Conservation (phyloP, 106 monocot genomes). For the Platanthera guangdongensis region DNA sequence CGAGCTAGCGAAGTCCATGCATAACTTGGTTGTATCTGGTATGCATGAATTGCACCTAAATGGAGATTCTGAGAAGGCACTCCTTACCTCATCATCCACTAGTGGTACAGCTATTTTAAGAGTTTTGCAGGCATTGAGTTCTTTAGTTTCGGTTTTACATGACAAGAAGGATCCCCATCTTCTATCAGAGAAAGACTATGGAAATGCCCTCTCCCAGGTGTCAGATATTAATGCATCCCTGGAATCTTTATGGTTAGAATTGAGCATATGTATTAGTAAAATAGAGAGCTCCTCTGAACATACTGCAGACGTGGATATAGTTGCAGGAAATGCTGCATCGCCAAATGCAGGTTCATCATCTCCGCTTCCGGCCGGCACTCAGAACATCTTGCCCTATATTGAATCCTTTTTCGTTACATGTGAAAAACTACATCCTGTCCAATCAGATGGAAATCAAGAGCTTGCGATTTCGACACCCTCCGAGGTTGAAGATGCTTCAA, state of each 20-base stretch:
- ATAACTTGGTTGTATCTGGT: slow-evolving; percentile 55
- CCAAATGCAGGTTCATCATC: slow-evolving; percentile 33
- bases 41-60: slow-evolving; percentile 65
- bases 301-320: slow-evolving; percentile 31
- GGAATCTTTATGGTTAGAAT: slow-evolving; percentile 81
- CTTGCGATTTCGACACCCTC: slow-evolving; percentile 20
- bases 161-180: slow-evolving; percentile 65
- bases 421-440: slow-evolving; percentile 71
- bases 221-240: slow-evolving; percentile 66
- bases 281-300: slow-evolving; percentile 78
- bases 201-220: slow-evolving; percentile 61
- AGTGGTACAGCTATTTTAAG: slow-evolving; percentile 86
- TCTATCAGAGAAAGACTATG: slow-evolving; percentile 42
- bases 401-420: slow-evolving; percentile 97
- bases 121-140: slow-evolving; percentile 85
- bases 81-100: slow-evolving; percentile 62
- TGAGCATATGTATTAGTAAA: slow-evolving; percentile 85
- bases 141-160: slow-evolving; percentile 62
- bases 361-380: slow-evolving; percentile 82
- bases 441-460: slow-evolving; percentile 37
- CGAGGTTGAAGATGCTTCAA: slow-evolving; percentile 51
- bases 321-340: slow-evolving; percentile 25
- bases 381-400: slow-evolving; percentile 91
- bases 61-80: slow-evolving; percentile 71
- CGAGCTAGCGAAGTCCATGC: slow-evolving; percentile 78